phyloP scores from a whole-genome alignment of 768 basidiomycete genomes.

The Mycena haematopus region DNA sequence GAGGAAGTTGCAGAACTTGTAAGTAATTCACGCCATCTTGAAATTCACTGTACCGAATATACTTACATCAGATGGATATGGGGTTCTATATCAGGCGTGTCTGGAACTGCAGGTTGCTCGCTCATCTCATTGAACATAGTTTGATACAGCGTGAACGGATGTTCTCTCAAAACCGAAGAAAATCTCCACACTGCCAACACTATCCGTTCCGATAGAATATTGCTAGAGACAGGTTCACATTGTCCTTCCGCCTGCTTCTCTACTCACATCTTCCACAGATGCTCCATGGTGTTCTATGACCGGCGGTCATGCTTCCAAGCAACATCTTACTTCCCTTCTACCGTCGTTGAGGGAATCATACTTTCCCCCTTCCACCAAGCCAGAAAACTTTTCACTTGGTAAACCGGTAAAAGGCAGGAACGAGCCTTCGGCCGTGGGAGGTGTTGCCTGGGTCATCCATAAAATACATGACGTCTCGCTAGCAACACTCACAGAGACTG shows the following conservation, averaged over 20 bases:
- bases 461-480: slow-evolving; percentile 52
- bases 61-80: slow-evolving; percentile 61
- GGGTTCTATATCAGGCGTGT: slow-evolving; percentile 70
- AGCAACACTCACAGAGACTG: slow-evolving; percentile 60
- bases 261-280: slow-evolving; percentile 44
- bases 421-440: slow-evolving; percentile 70
- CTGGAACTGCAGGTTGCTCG: neutral
- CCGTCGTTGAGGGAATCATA: slow-evolving; percentile 52
- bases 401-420: slow-evolving; percentile 78
- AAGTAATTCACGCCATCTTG: slow-evolving; percentile 31
- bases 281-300: slow-evolving; percentile 80
- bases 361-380: slow-evolving; percentile 56
- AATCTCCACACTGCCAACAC: slow-evolving; percentile 61
- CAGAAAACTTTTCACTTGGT: slow-evolving; percentile 64
- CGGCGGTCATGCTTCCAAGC: slow-evolving; percentile 66
- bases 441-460: slow-evolving; percentile 76
- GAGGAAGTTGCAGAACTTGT: slow-evolving; percentile 73
- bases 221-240: slow-evolving; percentile 75
- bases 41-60: slow-evolving; percentile 1
- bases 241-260: neutral
- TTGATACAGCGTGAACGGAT: slow-evolving; percentile 67
- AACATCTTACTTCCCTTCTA: slow-evolving; percentile 55
- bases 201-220: slow-evolving; percentile 63
- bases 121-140: slow-evolving; percentile 1
- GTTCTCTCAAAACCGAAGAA: slow-evolving; percentile 74